Evolutionary conservation across 768 basidiomycete species (phyloP).

Genomic region (Agaricus blazei): DNA sequence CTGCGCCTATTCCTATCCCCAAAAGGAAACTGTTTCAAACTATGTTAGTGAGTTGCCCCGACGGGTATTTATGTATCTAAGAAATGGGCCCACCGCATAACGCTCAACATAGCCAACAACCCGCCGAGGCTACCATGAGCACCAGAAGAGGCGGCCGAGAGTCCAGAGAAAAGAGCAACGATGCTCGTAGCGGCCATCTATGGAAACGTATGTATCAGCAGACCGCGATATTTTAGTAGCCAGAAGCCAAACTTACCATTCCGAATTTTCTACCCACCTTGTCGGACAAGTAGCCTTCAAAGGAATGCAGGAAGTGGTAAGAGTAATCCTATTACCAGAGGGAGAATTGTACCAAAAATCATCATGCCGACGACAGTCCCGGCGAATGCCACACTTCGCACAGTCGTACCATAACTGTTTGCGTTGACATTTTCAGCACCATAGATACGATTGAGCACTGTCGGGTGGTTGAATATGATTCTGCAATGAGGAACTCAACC

Average conservation of each 20-base stretch:
- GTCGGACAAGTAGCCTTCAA: slow-evolving; percentile 66
- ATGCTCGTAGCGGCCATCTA: slow-evolving; percentile 81
- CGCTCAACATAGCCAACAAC: slow-evolving; percentile 71
- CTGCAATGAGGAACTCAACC: slow-evolving; percentile 16
- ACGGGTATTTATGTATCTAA: neutral
- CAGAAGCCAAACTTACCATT: slow-evolving; percentile 50
- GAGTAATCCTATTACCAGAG: neutral
- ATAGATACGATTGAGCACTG: slow-evolving; percentile 72
- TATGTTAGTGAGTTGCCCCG: neutral
- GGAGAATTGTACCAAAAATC: slow-evolving; percentile 44
- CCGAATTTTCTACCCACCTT: slow-evolving; percentile 85
- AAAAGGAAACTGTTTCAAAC: slow-evolving; percentile 61
- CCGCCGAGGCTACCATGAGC: slow-evolving; percentile 65
- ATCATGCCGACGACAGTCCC: slow-evolving; percentile 89
- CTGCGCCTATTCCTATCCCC: slow-evolving; percentile 85
- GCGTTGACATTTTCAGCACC: slow-evolving; percentile 43
- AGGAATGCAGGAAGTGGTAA: neutral
- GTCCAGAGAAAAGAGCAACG: slow-evolving; percentile 76
- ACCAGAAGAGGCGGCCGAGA: slow-evolving; percentile 81
- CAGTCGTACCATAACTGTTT: slow-evolving; percentile 55
- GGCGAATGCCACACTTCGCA: slow-evolving; percentile 74
- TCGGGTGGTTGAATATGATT: neutral
- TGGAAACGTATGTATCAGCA: neutral
- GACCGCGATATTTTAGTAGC: neutral
- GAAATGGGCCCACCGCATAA: slow-evolving; percentile 53